Base-by-base conservation (phyloP, 768 basidiomycete genomes). In the Fistulinella prunicolor region DNA sequence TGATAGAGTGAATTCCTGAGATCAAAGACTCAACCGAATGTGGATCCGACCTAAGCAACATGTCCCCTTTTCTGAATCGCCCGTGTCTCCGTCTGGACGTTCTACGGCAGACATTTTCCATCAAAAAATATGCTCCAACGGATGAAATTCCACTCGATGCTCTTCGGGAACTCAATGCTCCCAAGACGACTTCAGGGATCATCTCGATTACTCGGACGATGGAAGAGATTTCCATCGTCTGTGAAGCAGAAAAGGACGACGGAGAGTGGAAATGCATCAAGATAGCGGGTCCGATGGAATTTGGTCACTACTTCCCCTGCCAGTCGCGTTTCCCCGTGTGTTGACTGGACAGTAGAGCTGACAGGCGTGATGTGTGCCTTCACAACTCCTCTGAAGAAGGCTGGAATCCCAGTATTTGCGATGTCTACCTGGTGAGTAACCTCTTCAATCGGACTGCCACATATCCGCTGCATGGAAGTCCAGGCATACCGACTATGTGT, bases 401-500 rank as follows among this genome's bases (percentile, higher is more conserved):
- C 76, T 6, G 65, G 70, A 37, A 67, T 86, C 1, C 76, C 77
- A 0, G 70, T 86, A 6, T 85, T 84, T 61, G 80, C 74, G 16
- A 46, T 83, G 29, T 84, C 82, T 6, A 85, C 83, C 21, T 87
- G 79, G 82, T 83, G 51, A 50, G 71, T 50, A 17, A n/a, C 22
- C 29, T 16, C 17, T 17, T 38, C 14, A 34, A 28, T 32, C 13
- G 30, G 4, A 14, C 12, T 36, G n/a, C 5, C 35, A 36, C 35
- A 5, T 19, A n/a, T 42, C 19, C 19, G 16, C 29, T 21, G 19
- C 35, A 35, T 26, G 12, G 10, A n/a, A 20, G 16, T 23, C 19
- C 50, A 85, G 82, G 82, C 81, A 83, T 61, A 85, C 83, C 6
- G 83, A 85, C 58, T 83, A 81, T 58, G 66, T 85, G 10, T 63